Percentiles rank a stretch among this genome's conserved stretches.
Evolutionary conservation across 1,284 basidiomycete genomes (phyloP).

Genomic region (Malassezia japonica): DNA sequence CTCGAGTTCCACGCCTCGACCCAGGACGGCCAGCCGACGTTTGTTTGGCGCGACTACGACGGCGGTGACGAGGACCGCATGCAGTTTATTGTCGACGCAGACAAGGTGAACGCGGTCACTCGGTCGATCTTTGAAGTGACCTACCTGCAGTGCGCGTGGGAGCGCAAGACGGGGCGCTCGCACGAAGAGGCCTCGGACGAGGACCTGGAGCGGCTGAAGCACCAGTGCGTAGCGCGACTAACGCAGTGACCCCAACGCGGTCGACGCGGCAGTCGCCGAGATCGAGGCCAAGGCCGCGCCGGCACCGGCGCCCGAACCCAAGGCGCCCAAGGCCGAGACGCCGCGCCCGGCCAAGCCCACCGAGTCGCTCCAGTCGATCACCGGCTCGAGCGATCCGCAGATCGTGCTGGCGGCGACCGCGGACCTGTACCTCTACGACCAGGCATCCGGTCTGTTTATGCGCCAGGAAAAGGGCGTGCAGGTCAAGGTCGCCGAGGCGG

Average conservation of each 20-base stretch:
- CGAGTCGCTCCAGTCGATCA: constrained; percentile 14
- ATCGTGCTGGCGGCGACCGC: constrained; percentile 41
- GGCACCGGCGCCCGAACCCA: neutral
- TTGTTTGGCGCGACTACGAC: constrained; percentile 61
- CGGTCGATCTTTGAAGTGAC: constrained; percentile 82
- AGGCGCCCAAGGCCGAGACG: neutral
- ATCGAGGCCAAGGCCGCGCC: neutral
- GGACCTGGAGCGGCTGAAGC: constrained; percentile 47
- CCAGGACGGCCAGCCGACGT: constrained; percentile 26
- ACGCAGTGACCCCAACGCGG: neutral
- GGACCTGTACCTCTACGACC: constrained; percentile 63
- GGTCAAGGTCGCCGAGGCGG: constrained; percentile 60
- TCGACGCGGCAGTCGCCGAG: neutral
- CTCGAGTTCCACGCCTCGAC: constrained; percentile 60
- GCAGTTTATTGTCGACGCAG: constrained; percentile 61
- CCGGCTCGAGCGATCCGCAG: constrained; percentile 15
- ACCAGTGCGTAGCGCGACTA: constrained; percentile 13
- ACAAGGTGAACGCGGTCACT: constrained; percentile 64
- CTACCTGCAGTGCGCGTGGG: constrained; percentile 87
- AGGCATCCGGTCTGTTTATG: constrained; percentile 61
- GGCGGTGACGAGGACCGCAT: constrained; percentile 58
- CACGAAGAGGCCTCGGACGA: constrained; percentile 43
- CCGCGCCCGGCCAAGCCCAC: constrained; percentile 12
- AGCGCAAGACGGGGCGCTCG: constrained; percentile 50
- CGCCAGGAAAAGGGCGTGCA: constrained; percentile 61